Percentiles rank a stretch among this genome's conserved stretches.
phyloP scores from a whole-genome alignment of 495 filamentous ascomycete genomes.

The Neurospora sp. region DNA sequence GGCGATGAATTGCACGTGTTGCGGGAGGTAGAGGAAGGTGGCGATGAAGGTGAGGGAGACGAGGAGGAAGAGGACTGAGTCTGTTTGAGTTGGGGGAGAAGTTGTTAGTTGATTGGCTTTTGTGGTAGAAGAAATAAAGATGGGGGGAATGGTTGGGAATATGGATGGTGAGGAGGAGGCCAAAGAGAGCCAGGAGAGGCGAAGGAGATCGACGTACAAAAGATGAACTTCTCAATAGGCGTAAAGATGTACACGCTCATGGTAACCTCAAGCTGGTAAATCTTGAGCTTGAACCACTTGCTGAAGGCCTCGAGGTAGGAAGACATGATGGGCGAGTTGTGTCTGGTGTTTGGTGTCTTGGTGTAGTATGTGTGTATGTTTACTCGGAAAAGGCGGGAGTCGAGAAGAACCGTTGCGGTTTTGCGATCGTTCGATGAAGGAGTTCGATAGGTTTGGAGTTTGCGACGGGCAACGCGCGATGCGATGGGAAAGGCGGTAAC shows the following conservation, averaged over 20 bases:
- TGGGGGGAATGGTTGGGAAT: neutral
- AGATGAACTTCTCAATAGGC: conserved; percentile 34
- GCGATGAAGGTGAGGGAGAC: conserved; percentile 76
- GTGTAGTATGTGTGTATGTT: neutral
- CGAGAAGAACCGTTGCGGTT: neutral
- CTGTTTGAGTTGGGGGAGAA: conserved; percentile 30
- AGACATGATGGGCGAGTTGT: conserved; percentile 18
- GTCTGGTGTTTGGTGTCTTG: neutral
- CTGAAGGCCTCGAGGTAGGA: conserved; percentile 29
- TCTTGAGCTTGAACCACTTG: conserved; percentile 38
- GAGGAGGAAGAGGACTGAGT: conserved; percentile 83
- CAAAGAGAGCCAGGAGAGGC: neutral
- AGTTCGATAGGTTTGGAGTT: neutral
- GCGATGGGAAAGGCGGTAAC: neutral
- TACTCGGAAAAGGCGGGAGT: neutral
- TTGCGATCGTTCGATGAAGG: neutral
- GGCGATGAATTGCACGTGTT: conserved; percentile 70
- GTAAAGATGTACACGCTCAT: conserved; percentile 39
- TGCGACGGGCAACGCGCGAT: neutral
- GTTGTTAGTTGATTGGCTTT: neutral
- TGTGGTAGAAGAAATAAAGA: neutral
- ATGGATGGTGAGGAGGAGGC: neutral
- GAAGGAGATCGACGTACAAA: no score
- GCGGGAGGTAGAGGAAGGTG: conserved; percentile 81
- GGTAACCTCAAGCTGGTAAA: conserved; percentile 40